Percentiles rank a stretch among this genome's conserved stretches.
Conservation (phyloP, 495 filamentous ascomycete genomes). For the Lichina pygmaea region DNA sequence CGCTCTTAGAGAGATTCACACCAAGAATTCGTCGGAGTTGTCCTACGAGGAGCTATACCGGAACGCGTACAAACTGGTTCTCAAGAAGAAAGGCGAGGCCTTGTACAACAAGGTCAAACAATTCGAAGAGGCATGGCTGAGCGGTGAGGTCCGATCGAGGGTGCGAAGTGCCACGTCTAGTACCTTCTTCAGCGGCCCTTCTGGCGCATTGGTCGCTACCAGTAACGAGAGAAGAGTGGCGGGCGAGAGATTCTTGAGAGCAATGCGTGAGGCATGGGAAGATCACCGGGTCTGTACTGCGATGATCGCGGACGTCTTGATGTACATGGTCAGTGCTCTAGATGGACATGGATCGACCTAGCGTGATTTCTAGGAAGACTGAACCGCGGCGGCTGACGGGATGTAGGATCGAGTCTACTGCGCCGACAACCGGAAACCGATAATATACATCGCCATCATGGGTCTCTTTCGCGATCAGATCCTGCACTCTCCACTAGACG, state of each 20-base stretch:
- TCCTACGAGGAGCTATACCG: conserved; percentile 95
- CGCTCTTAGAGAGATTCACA: conserved; percentile 68
- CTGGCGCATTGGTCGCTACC: conserved; percentile 17
- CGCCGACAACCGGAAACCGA: conserved; percentile 39
- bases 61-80: conserved; percentile 82
- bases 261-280: conserved; percentile 52
- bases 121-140: conserved; percentile 62
- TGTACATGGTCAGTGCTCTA: conserved; percentile 57
- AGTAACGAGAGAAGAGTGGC: conserved; percentile 47
- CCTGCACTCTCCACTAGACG: conserved; percentile 24
- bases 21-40: conserved; percentile 64
- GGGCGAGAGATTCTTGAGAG: conserved; percentile 62
- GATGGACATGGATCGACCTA: background rate
- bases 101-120: conserved; percentile 55
- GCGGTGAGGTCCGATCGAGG: conserved; percentile 30
- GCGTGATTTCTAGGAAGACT: too few species aligned
- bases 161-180: conserved; percentile 32
- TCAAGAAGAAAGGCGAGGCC: conserved; percentile 61
- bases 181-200: conserved; percentile 4
- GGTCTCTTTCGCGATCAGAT: conserved; percentile 67
- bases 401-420: conserved; percentile 49
- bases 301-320: conserved; percentile 90
- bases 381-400: background rate
- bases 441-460: conserved; percentile 64
- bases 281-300: conserved; percentile 83